Base-by-base conservation (phyloP, 1,284 basidiomycete species). In the Trametes pubescens region DNA sequence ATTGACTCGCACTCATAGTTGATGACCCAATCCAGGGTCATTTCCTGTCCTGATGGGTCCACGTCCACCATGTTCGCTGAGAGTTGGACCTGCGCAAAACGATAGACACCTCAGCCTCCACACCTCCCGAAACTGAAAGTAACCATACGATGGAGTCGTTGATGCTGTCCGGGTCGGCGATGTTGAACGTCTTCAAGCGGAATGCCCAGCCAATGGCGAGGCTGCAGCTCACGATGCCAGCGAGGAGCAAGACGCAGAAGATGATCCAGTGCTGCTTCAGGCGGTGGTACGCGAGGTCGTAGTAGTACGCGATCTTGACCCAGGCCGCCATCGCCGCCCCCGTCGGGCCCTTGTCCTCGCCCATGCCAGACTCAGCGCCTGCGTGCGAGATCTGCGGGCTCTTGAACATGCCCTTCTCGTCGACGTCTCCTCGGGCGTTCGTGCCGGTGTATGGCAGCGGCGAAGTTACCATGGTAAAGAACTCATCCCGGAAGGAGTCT, bases 21-120 rank as follows among this genome's bases (percentile, higher is more conserved):
- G 18, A 69, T 57, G 22, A 57, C 44, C 71, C 71, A 72, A 38
- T 71, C 71, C 2, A 72, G 38, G 5, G 64, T 69, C 63, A 72
- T 72, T 18, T 57, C 52, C 59, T 72, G 71, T 9, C 34, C 57
- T 0, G 51, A 57, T 3, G 67, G 61, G 40, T 69, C 67, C 18
- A 72, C 56, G 4, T 61, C 53, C 46, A 72, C 64, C 16, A 72
- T 51, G 47, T 68, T 72, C 16, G 71, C 66, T 3, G 57, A 53
- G 35, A 72, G 52, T 6, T 59, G 56, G 3, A 72, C 64, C 67
- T 69, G 26, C 14, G 6, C 26, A n/a, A 16, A 6, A 1, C 26
- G 7, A 37, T 11, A 2, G 13, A 34, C 22, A 38, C 22, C 4
- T 13, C 21, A 24, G 11, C 29, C 8, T 14, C 47, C 47, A 10